Percentiles rank a stretch among this genome's conserved stretches.
These are phyloP conservation scores for Cordyceps cicadae DNA, from an alignment of 2,329 filamentous ascomycete species.

Conservation along the genomic window DNA sequence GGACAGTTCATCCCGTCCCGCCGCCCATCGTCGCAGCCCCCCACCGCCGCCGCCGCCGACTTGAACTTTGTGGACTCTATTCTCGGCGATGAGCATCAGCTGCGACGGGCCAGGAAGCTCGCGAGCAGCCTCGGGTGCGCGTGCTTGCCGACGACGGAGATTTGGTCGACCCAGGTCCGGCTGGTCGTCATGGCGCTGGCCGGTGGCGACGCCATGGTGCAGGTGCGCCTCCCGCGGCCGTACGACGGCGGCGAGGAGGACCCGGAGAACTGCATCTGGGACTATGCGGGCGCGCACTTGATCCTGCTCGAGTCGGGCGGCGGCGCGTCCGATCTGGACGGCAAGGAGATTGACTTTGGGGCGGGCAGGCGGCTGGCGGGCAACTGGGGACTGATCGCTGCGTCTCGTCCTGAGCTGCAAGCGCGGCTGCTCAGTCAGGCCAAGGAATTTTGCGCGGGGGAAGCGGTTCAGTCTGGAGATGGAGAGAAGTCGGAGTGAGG, in stretches of 20 bases:
- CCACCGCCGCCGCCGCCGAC: neutral
- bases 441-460: neutral
- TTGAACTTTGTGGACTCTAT: constrained; percentile 1
- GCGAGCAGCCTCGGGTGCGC: neutral
- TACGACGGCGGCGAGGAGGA: neutral
- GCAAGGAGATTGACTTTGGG: constrained; percentile 2
- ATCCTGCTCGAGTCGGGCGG: neutral
- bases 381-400: neutral
- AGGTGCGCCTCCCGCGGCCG: neutral
- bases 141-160: neutral
- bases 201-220: neutral
- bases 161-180: constrained; percentile 6
- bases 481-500: neutral
- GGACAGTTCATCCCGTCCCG: neutral
- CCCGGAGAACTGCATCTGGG: constrained; percentile 1
- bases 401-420: neutral
- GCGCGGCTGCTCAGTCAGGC: neutral
- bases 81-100: neutral
- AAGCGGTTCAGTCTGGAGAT: neutral
- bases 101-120: neutral
- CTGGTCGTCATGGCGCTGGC: neutral
- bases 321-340: neutral
- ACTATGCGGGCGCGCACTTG: constrained; percentile 3
- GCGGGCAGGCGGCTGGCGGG: neutral
- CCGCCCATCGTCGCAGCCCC: neutral